These are phyloP conservation scores for Beauveria scarabaeidicola DNA, from an alignment of 2,329 filamentous ascomycete species.

Conservation along the genomic window DNA sequence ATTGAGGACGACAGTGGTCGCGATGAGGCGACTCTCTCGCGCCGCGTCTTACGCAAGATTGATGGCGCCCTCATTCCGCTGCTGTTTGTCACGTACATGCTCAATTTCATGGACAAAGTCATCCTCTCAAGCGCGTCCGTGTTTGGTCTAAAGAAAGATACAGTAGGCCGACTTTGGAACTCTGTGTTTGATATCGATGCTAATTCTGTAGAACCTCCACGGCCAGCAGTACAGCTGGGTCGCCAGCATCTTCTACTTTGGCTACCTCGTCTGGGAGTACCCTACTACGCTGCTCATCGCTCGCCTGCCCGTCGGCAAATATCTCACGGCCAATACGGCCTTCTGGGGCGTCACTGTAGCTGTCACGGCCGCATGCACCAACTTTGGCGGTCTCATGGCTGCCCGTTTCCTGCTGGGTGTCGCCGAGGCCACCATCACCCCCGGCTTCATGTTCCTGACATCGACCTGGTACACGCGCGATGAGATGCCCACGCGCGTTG, in stretches of 20 bases:
- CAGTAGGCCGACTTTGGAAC: conserved; percentile 16
- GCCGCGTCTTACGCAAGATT: conserved; percentile 44
- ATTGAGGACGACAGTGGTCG: not conserved
- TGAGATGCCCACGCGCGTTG: conserved; percentile 45
- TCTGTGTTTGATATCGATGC: not conserved
- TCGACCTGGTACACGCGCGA: conserved; percentile 49
- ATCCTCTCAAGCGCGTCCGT: conserved; percentile 48
- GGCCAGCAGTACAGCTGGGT: conserved; percentile 58
- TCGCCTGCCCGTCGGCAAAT: conserved; percentile 38
- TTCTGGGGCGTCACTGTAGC: conserved; percentile 42
- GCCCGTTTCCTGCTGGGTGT: conserved; percentile 46
- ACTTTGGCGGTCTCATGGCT: conserved; percentile 40
- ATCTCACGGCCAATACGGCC: conserved; percentile 37
- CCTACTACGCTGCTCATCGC: conserved; percentile 41
- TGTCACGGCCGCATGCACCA: conserved; percentile 36
- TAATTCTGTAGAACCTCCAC: conserved; percentile 18
- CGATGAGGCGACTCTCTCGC: conserved; percentile 18
- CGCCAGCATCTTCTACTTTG: conserved; percentile 30
- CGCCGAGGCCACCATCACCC: conserved; percentile 46
- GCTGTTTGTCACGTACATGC: conserved; percentile 47
- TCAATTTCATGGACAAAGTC: conserved; percentile 56
- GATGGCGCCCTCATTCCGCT: conserved; percentile 47
- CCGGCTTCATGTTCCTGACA: conserved; percentile 47
- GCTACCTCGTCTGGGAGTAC: conserved; percentile 42
- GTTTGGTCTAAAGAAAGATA: conserved; percentile 45